Evolutionary conservation across 2,329 filamentous ascomycete species (phyloP).

Genomic region (Aspergillus calidoustus): DNA sequence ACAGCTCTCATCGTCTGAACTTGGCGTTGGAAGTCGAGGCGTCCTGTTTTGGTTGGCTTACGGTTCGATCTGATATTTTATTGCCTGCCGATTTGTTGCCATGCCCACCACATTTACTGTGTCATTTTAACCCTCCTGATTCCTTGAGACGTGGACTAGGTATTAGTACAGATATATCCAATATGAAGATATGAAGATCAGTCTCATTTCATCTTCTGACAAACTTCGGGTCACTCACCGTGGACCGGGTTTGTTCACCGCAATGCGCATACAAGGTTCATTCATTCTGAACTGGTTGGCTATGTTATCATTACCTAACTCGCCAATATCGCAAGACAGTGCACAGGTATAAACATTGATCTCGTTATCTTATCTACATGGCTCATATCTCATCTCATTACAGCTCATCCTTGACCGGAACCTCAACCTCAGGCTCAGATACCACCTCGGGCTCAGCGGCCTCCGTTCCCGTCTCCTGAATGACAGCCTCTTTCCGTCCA

Average conservation of each 20-base stretch:
- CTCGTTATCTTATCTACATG: conserved; percentile 24
- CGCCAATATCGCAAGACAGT: neutral
- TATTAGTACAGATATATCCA: conserved; percentile 28
- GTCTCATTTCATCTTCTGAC: conserved; percentile 11
- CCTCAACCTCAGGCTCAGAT: conserved; percentile 14
- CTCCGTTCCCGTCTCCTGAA: conserved; percentile 17
- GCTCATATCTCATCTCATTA: conserved; percentile 28
- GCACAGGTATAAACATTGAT: neutral
- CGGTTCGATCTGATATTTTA: conserved; percentile 29
- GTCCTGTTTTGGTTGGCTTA: conserved; percentile 43
- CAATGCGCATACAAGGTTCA: neutral
- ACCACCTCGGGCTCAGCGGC: conserved; percentile 1
- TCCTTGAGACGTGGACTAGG: conserved; percentile 24
- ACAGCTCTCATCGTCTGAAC: conserved; percentile 38
- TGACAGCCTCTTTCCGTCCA: conserved; percentile 35
- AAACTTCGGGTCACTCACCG: neutral
- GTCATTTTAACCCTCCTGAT: conserved; percentile 16
- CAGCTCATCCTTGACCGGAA: conserved; percentile 34
- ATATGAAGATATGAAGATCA: conserved; percentile 30
- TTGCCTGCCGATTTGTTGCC: conserved; percentile 32
- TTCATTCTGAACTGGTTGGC: neutral
- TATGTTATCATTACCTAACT: neutral
- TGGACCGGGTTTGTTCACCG: neutral
- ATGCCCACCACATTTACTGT: conserved; percentile 40
- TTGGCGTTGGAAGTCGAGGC: conserved; percentile 46